Evolutionary conservation across 371 early-diverging fungal species (phyloP).

Genomic region (Mortierella polycephala): DNA sequence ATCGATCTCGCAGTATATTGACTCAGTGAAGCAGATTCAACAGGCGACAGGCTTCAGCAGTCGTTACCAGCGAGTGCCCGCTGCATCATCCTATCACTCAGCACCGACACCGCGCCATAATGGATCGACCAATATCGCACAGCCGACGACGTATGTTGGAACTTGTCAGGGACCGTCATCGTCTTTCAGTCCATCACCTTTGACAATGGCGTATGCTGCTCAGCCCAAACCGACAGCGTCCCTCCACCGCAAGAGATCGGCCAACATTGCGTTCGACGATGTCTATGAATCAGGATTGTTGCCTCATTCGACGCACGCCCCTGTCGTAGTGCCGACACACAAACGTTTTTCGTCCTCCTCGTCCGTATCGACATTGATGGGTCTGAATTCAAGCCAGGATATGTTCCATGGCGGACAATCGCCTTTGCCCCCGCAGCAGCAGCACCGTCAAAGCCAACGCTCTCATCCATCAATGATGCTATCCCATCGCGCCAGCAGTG

Average conservation of each 20-base stretch:
- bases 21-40: slow-evolving; percentile 30
- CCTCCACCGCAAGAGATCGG: slow-evolving; percentile 40
- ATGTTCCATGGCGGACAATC: slow-evolving; percentile 26
- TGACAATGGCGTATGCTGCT: slow-evolving; percentile 1
- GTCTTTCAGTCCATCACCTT: slow-evolving; percentile 10
- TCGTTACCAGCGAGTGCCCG: slow-evolving; percentile 14
- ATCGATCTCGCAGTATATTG: slow-evolving; percentile 37
- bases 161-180: slow-evolving; percentile 4
- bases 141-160: background rate
- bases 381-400: slow-evolving; percentile 12
- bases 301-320: slow-evolving; percentile 5
- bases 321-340: slow-evolving; percentile 18
- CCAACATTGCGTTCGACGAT: slow-evolving; percentile 43
- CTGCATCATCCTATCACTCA: slow-evolving; percentile 1
- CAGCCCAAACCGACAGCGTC: slow-evolving; percentile 9
- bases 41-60: slow-evolving; percentile 7
- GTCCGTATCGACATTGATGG: slow-evolving; percentile 22
- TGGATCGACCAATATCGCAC: background rate
- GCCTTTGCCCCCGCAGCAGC: slow-evolving; percentile 16
- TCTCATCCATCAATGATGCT: background rate
- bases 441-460: slow-evolving; percentile 10
- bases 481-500: slow-evolving; percentile 30
- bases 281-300: slow-evolving; percentile 10
- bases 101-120: slow-evolving; percentile 3
- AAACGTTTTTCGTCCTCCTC: slow-evolving; percentile 42